phyloP scores from a whole-genome alignment of 805 yeast genomes.

The Komagataella phaffii region DNA sequence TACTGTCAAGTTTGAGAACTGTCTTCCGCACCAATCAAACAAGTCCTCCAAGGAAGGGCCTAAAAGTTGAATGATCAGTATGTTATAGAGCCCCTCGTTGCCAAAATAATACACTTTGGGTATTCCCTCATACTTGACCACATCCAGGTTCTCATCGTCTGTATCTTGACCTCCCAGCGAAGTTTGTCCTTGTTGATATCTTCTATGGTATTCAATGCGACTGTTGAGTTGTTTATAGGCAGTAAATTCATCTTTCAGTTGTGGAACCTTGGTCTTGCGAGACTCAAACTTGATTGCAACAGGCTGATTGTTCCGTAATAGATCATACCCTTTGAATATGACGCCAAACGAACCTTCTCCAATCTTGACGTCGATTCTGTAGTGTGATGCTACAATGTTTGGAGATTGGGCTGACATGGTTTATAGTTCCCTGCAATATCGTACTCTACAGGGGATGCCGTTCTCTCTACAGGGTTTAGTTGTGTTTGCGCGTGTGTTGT shows the following conservation, averaged over 20 bases:
- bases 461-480: background rate
- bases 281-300: slow-evolving; percentile 80
- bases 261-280: slow-evolving; percentile 73
- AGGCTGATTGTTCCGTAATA: slow-evolving; percentile 41
- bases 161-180: slow-evolving; percentile 14
- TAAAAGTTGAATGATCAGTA: slow-evolving; percentile 60
- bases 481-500: background rate
- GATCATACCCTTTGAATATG: slow-evolving; percentile 68
- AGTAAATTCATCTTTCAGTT: slow-evolving; percentile 66
- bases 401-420: background rate
- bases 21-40: slow-evolving; percentile 81
- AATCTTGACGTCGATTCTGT: slow-evolving; percentile 69
- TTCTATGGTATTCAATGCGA: background rate
- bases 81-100: slow-evolving; percentile 73
- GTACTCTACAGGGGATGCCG: background rate
- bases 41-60: slow-evolving; percentile 81
- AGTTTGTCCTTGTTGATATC: background rate
- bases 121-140: slow-evolving; percentile 35
- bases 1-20: slow-evolving; percentile 58
- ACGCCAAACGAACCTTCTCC: slow-evolving; percentile 87
- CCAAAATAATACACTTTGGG: slow-evolving; percentile 82
- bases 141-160: slow-evolving; percentile 9
- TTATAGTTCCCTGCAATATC: background rate
- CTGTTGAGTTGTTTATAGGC: slow-evolving; percentile 63
- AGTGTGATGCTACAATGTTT: slow-evolving; percentile 42